Evolutionary conservation across 176 grass and related monocot genomes (phyloP).

Genomic region (Aechmea fasciata): DNA sequence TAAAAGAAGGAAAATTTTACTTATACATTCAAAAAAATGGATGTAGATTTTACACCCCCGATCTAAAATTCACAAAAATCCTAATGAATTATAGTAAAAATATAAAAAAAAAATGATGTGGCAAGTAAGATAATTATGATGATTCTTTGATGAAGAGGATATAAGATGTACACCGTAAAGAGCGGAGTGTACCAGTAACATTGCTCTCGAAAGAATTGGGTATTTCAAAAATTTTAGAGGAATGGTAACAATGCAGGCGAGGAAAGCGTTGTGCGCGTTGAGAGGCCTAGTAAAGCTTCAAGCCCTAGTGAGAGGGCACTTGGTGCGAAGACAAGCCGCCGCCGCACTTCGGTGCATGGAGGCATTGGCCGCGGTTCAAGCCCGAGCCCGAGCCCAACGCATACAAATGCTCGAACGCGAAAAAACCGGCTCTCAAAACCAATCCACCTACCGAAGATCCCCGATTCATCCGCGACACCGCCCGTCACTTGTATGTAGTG

Average conservation of each 20-base stretch:
- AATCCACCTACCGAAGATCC: constrained; percentile 12
- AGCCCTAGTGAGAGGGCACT: constrained; percentile 19
- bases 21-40: too few species aligned
- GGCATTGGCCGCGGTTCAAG: constrained; percentile 14
- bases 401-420: constrained; percentile 11
- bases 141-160: too few species aligned
- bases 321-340: constrained; percentile 21
- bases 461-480: neutral
- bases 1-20: too few species aligned
- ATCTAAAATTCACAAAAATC: too few species aligned
- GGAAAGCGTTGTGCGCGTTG: constrained; percentile 21
- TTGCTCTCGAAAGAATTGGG: too few species aligned
- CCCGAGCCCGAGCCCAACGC: constrained; percentile 7
- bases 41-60: too few species aligned
- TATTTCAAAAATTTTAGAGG: too few species aligned
- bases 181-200: too few species aligned
- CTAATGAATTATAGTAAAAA: too few species aligned
- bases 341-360: constrained; percentile 16
- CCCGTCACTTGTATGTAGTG: neutral
- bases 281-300: constrained; percentile 22
- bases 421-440: neutral
- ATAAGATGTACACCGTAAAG: too few species aligned
- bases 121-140: too few species aligned
- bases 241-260: constrained; percentile 3
- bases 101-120: too few species aligned